These are phyloP conservation scores for Pseudozyma tsukubaensis DNA, from an alignment of 1,284 basidiomycete species.

Conservation along the genomic window DNA sequence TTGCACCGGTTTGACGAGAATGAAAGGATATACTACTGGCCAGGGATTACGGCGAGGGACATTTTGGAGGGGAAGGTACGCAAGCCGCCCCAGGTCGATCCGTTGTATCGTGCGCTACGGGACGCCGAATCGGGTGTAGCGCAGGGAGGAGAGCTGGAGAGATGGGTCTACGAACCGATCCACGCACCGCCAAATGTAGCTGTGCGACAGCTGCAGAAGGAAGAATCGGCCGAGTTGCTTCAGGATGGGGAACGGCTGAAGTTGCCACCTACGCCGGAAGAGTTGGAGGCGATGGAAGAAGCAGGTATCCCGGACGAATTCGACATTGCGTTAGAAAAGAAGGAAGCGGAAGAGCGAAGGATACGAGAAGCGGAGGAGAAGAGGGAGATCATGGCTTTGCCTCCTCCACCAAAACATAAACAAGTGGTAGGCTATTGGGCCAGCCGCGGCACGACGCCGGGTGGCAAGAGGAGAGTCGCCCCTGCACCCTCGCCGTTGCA, in stretches of 20 bases:
- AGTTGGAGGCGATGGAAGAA: slow-evolving; percentile 63
- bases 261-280: slow-evolving; percentile 64
- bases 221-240: slow-evolving; percentile 47
- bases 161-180: slow-evolving; percentile 51
- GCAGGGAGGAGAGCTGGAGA: slow-evolving; percentile 69
- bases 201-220: slow-evolving; percentile 23
- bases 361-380: slow-evolving; percentile 29
- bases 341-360: slow-evolving; percentile 29
- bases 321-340: slow-evolving; percentile 53
- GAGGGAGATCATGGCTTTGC: slow-evolving; percentile 46
- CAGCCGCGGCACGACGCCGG: slow-evolving; percentile 8
- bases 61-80: slow-evolving; percentile 62
- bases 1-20: slow-evolving; percentile 66
- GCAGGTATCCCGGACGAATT: slow-evolving; percentile 66
- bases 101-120: slow-evolving; percentile 70
- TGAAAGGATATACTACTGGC: slow-evolving; percentile 66
- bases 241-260: slow-evolving; percentile 63
- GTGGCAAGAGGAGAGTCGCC: slow-evolving; percentile 23
- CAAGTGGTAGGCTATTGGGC: slow-evolving; percentile 35
- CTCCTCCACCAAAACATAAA: slow-evolving; percentile 54
- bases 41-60: slow-evolving; percentile 59
- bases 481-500: slow-evolving; percentile 24
- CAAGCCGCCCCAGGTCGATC: slow-evolving; percentile 70
- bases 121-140: slow-evolving; percentile 73
- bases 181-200: slow-evolving; percentile 36